Evolutionary conservation across 1,284 basidiomycete species (phyloP).

Genomic region (Golubevia pallescens): DNA sequence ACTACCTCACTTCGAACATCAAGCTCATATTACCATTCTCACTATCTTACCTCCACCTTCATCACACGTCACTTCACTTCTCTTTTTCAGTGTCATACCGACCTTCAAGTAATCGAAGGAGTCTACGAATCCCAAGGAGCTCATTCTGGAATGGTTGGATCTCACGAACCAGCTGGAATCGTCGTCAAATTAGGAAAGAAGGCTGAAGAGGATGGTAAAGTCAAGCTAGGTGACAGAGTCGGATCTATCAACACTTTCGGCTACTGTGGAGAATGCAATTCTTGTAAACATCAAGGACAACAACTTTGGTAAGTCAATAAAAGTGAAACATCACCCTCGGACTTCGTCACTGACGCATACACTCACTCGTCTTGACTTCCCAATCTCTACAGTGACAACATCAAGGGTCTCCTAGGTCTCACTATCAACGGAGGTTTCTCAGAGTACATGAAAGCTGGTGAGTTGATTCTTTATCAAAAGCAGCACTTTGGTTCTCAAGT

Average conservation of each 20-base stretch:
- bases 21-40: too few relatives aligned
- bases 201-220: constrained; percentile 9
- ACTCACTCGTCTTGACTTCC: too few relatives aligned
- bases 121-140: constrained; percentile 37
- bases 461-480: too few relatives aligned
- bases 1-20: too few relatives aligned
- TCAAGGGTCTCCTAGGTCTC: constrained; percentile 15
- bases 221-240: constrained; percentile 19
- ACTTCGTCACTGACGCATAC: too few relatives aligned
- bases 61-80: too few relatives aligned
- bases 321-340: too few relatives aligned
- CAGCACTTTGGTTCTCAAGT: too few relatives aligned
- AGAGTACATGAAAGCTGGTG: constrained; percentile 16
- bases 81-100: constrained; percentile 36
- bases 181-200: constrained; percentile 14
- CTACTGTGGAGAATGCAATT: constrained; percentile 12
- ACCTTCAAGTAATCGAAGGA: constrained; percentile 45
- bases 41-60: too few relatives aligned
- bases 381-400: constrained; percentile 10
- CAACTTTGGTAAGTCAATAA: constrained; percentile 8
- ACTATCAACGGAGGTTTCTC: constrained; percentile 18
- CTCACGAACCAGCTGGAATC: constrained; percentile 37
- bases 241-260: constrained; percentile 16
- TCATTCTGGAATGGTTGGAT: constrained; percentile 41
- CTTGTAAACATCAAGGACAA: constrained; percentile 9